Base-by-base conservation (phyloP, 225 moss, liverwort and hornwort species). In the Marchantia paleacea region DNA sequence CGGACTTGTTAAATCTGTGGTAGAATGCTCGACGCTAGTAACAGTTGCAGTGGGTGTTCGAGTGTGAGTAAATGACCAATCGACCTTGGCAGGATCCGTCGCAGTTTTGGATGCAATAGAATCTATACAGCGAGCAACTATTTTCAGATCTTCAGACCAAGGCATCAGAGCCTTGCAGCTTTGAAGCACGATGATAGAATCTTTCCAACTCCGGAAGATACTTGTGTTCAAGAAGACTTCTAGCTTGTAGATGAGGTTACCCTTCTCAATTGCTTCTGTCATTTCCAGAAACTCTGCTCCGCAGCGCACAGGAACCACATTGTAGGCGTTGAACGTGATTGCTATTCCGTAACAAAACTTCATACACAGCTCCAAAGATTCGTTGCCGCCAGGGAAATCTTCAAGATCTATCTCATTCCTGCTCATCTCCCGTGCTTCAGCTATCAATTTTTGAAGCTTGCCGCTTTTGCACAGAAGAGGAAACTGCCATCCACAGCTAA, bases 321-420 rank as follows among this genome's bases (percentile, higher is more conserved):
- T 96, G 83, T 87, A 84, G 47, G 93, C 90, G 74, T 93, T 96
- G 6, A 96, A 81, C 4, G 93, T 93, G 72, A 96, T 82, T n/a
- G 89, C 88, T 67, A 93, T 82, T 73, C 95, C 93, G 50, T 96
- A 96, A 80, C 93, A 96, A 80, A 96, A 96, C 64, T 93, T 96
- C 78, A 89, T 90, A 75, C 93, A 93, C 24, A 93, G 73, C 58
- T 90, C 82, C 54, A 96, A 85, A 50, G 91, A 90, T 50, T 86
- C 93, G 25, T 84, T 76, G 85, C 93, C 90, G 64, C 95, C 95
- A 8, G 93, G 95, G 68, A 96, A 92, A 20, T 93, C 89, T 2
- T 77, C 77, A 26, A 96, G 81, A 14, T 80, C 83, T 9, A 96
- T 86, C 87, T 95, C 92, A 25, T 90, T 86, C 71, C 81, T 88